Base-by-base conservation (phyloP, 2,329 filamentous ascomycete species). In the Didymella pomorum region DNA sequence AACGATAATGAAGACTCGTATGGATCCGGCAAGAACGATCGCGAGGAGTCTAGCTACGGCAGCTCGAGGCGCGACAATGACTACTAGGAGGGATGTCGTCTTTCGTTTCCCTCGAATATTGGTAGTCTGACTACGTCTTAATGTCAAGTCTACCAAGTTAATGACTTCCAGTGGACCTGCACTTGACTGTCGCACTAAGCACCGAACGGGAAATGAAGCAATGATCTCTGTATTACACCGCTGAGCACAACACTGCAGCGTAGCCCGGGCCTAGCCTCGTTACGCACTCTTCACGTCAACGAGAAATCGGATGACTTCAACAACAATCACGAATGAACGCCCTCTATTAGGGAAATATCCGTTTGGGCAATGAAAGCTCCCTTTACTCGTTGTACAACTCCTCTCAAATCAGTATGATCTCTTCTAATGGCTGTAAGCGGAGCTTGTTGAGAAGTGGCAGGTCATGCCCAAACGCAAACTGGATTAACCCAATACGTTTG, bases 1-100 rank as follows among this genome's bases (percentile, higher is more conserved):
- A 21, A 28, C 14, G 21, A 43, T 11, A 43, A 37, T 7, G 45
- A 49, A 1, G 37, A 55, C 12, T 35, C 52, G 9, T 48, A 55
- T 16, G 52, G 43, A 20, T 48, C 52, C 18, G 29, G 37, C 37
- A 41, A 20, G 20, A 41, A 41, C 12, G 11, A 41, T 23, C 37
- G 37, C 37, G 37, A 54, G 43, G 44, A 47, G 43, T 47, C 51
- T 11, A 26, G 42, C 29, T 53, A 53, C 12, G 51, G 51, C 11
- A 35, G 53, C 35, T 57, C 54, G 21, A 52, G 21, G 48, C 54
- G 54, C 43, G 54, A 57, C 11, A 57, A 52, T 8, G 54, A 57
- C 12, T 57, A 57, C 35, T 57, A 57, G 41, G 16, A 21, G 18
- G 26, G 7, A 12, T 14, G 3, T n/a, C 14, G 12, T 7, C 41